Percentiles rank a stretch among this genome's conserved stretches.
phyloP scores from a whole-genome alignment of 305 asterid species.

The Fraxinus sp. region DNA sequence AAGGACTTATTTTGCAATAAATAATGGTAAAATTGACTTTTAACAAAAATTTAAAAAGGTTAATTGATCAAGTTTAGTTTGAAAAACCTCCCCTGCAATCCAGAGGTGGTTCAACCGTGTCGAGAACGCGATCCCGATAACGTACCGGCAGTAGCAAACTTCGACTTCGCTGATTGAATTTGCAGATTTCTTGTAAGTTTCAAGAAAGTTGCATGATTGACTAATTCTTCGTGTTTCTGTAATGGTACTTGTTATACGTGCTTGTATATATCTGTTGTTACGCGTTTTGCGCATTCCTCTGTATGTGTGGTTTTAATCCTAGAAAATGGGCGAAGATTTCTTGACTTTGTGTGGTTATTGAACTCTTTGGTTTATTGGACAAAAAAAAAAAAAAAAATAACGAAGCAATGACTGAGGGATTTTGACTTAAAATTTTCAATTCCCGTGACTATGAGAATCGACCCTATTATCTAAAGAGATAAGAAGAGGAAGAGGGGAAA shows the following conservation, averaged over 20 bases:
- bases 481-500: background rate
- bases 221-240: background rate
- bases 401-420: background rate
- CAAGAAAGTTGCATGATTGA: conserved; percentile 8
- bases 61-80: too few species aligned
- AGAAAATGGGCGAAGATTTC: background rate
- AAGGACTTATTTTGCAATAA: too few species aligned
- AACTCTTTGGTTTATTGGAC: background rate
- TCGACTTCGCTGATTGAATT: conserved; percentile 15
- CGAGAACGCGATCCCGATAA: conserved; percentile 4
- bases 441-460: background rate
- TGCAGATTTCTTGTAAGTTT: conserved; percentile 26
- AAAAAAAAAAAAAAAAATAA: too few species aligned
- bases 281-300: background rate
- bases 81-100: too few species aligned
- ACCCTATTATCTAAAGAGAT: background rate
- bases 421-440: background rate
- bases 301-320: background rate
- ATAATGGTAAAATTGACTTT: too few species aligned
- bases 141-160: background rate
- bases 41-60: too few species aligned
- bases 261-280: too few species aligned
- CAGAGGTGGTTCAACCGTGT: background rate
- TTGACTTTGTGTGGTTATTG: background rate
- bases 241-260: background rate